Percentiles rank a stretch among this genome's conserved stretches.
Conservation (phyloP, 1,139 yeast species). For the Hyphopichia burtonii region DNA sequence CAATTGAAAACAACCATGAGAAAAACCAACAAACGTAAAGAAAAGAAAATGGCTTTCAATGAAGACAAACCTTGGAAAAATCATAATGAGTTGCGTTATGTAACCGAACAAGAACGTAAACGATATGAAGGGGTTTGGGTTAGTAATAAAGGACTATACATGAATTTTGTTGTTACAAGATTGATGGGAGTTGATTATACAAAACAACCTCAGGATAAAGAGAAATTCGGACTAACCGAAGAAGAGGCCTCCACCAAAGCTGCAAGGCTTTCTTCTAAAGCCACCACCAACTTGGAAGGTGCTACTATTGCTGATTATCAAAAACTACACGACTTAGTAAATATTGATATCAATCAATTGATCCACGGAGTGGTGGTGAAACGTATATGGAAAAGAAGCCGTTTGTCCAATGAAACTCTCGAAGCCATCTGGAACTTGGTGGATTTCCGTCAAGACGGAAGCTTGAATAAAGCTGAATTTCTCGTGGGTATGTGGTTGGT, state of each 20-base stretch:
- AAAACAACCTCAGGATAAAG: constrained; percentile 15
- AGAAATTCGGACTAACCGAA: constrained; percentile 9
- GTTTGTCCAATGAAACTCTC: constrained; percentile 63
- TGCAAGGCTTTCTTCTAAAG: constrained; percentile 29
- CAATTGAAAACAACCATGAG: constrained; percentile 69
- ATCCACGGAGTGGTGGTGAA: constrained; percentile 71
- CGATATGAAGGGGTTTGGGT: constrained; percentile 95
- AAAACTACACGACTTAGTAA: constrained; percentile 31
- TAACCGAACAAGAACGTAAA: constrained; percentile 74
- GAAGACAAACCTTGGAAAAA: constrained; percentile 97
- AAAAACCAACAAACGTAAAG: constrained; percentile 45
- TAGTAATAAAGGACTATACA: constrained; percentile 70
- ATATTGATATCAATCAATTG: constrained; percentile 36
- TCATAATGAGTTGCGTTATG: constrained; percentile 59
- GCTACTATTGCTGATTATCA: constrained; percentile 16
- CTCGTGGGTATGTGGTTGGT: constrained; percentile 95
- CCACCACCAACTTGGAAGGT: constrained; percentile 12
- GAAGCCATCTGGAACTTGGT: constrained; percentile 76
- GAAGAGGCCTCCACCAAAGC: constrained; percentile 28
- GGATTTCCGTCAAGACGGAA: constrained; percentile 73
- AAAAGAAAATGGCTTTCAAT: constrained; percentile 57
- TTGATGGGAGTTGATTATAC: constrained; percentile 35
- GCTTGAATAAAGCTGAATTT: constrained; percentile 76
- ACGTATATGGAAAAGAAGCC: constrained; percentile 77
- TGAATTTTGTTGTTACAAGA: constrained; percentile 40